Evolutionary conservation across 2,329 filamentous ascomycete genomes (phyloP).

Genomic region (Colletotrichum lindemuthianum): DNA sequence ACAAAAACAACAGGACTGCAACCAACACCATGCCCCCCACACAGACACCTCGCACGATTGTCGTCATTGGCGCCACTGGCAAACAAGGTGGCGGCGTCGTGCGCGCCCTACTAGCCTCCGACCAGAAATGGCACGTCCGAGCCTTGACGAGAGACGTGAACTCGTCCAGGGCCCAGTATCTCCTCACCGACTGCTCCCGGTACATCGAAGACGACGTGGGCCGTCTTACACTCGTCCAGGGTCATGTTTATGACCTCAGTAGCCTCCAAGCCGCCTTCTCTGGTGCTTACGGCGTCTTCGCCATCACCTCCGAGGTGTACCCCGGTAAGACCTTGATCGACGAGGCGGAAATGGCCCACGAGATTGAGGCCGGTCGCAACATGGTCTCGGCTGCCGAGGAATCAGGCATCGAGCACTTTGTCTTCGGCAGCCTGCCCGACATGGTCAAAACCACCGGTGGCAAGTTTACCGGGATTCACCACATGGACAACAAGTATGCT

Average conservation of each 20-base stretch:
- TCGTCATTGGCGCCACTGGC: conserved; percentile 4
- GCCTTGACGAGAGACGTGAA: not conserved
- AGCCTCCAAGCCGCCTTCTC: not conserved
- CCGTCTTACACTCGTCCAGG: not conserved
- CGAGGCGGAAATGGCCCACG: conserved; percentile 1
- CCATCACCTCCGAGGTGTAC: not conserved
- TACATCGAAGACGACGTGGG: not conserved
- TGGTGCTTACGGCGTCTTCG: conserved; percentile 5
- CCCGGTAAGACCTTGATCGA: not conserved
- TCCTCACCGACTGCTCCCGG: not conserved
- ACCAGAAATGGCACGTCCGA: not conserved
- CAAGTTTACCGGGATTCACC: not conserved
- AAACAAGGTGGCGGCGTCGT: conserved; percentile 12
- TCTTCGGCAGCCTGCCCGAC: conserved; percentile 20
- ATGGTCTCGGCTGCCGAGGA: conserved; percentile 9
- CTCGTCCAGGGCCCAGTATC: not conserved
- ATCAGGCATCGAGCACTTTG: conserved; percentile 12
- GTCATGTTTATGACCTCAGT: not conserved
- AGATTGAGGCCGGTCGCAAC: conserved; percentile 4
- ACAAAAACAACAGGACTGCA: no score
- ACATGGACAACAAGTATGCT: conserved; percentile 7
- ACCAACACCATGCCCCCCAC: not conserved
- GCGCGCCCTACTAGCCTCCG: not conserved
- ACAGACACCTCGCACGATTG: not conserved
- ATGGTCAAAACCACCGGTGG: not conserved